Conservation (phyloP, 805 yeast genomes). For the Metschnikowia hibisci region DNA sequence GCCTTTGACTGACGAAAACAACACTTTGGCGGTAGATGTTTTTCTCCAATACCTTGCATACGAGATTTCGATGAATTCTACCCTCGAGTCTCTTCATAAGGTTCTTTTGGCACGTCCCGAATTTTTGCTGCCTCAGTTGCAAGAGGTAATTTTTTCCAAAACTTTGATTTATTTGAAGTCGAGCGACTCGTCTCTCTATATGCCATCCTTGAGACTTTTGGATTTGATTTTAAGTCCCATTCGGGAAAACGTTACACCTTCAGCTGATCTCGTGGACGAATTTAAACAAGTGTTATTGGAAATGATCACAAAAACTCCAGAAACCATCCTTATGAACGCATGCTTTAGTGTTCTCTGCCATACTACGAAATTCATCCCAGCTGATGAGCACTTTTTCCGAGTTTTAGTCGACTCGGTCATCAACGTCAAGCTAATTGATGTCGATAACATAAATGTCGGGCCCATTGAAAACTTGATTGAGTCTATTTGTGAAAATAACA, state of each 20-base stretch:
- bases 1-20: constrained; percentile 10
- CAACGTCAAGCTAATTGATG: constrained; percentile 17
- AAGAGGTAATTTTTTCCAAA: constrained; percentile 18
- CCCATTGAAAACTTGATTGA: constrained; percentile 17
- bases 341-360: constrained; percentile 13
- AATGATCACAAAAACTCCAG: constrained; percentile 9
- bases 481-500: constrained; percentile 8
- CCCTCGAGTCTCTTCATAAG: constrained; percentile 24
- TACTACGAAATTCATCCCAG: constrained; percentile 6
- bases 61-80: constrained; percentile 25
- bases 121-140: constrained; percentile 14
- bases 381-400: constrained; percentile 7
- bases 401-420: constrained; percentile 12
- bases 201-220: constrained; percentile 21
- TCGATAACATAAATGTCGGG: constrained; percentile 16
- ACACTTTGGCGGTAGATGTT: constrained; percentile 10
- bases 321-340: constrained; percentile 10
- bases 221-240: constrained; percentile 7
- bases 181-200: constrained; percentile 25
- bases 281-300: constrained; percentile 10
- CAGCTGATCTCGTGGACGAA: background rate
- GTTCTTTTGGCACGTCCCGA: constrained; percentile 16
- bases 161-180: constrained; percentile 23
- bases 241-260: constrained; percentile 3
- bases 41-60: constrained; percentile 23